Evolutionary conservation across 805 yeast species (phyloP).

Genomic region (fission yeast (Schizosaccharomyces pombe)): DNA sequence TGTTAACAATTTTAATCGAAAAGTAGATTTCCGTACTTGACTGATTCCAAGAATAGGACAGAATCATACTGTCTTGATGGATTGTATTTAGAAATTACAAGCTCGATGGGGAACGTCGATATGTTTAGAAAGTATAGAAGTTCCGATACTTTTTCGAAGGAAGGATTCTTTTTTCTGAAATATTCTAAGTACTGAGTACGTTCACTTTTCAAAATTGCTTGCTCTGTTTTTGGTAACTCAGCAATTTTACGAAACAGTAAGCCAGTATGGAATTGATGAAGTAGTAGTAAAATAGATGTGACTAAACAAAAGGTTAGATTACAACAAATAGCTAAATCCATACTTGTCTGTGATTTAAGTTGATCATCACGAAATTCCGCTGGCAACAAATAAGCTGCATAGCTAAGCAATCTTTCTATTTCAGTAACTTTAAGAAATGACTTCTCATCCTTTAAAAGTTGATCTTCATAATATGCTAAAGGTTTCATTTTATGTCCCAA

Average conservation of each 20-base stretch:
- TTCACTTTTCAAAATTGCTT: background rate
- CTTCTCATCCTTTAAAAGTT: background rate
- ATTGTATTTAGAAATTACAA: background rate
- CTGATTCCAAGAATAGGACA: background rate
- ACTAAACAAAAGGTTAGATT: background rate
- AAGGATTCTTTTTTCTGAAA: background rate
- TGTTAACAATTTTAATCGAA: background rate
- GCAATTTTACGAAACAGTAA: background rate
- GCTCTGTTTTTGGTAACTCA: background rate
- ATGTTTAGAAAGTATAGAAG: background rate
- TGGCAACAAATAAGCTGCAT: background rate
- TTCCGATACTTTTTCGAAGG: background rate
- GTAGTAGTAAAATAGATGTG: background rate
- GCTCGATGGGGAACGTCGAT: background rate
- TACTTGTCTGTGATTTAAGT: background rate
- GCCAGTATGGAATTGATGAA: background rate
- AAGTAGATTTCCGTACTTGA: background rate
- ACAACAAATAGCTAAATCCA: background rate
- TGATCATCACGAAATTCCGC: background rate
- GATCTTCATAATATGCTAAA: background rate
- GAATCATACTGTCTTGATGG: background rate
- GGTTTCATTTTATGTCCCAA: background rate
- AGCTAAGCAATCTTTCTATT: background rate
- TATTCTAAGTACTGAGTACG: background rate
- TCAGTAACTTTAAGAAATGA: background rate